Base-by-base conservation (phyloP, 495 filamentous ascomycete species). In the Penicillium odoratum region DNA sequence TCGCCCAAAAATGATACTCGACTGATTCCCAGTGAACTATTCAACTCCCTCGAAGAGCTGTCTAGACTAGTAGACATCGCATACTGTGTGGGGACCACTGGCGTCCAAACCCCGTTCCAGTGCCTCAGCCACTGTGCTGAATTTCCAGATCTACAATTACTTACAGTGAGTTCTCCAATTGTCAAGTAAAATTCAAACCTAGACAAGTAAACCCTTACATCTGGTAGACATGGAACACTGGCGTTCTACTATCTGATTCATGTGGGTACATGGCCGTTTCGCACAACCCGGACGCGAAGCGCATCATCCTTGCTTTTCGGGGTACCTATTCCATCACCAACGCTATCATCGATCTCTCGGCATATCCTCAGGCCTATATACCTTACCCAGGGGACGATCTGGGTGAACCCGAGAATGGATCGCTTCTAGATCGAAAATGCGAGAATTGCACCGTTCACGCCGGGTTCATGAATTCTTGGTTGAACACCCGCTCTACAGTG, bases 321-420 rank as follows among this genome's bases (percentile, higher is more conserved):
- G 94, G 95, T 10, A 98, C 94, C 11, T 97, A 97, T 69, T 95
- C 90, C 38, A 78, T 98, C 60, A 82, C 91, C 28, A 96, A 97
- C 73, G 90, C 92, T 9, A 86, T 98, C 48, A 79, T 89, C 54
- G 94, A 98, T 72, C 79, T 98, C 34, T 90, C 89, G 48, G 91
- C 90, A 13, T 78, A 91, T 4, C 93, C 92, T 25, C 94, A 97
- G 69, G 85, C 88, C 64, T 98, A 97, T 67, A 83, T 90, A 2
- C 92, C 94, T 0, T 98, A 97, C 2, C 81, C 80, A 34, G 74
- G 78, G 26, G 77, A 81, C 29, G 71, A 74, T 29, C 10, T 36
- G 33, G 33, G 9, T 11, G 33, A 36, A 36, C 70, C 75, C 59
- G 61, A 7, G 50, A n/a, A 40, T 40, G 13, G 3, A 40, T 40